phyloP scores from a whole-genome alignment of 805 yeast genomes.

The Kodamaea hsintzibuensis region DNA sequence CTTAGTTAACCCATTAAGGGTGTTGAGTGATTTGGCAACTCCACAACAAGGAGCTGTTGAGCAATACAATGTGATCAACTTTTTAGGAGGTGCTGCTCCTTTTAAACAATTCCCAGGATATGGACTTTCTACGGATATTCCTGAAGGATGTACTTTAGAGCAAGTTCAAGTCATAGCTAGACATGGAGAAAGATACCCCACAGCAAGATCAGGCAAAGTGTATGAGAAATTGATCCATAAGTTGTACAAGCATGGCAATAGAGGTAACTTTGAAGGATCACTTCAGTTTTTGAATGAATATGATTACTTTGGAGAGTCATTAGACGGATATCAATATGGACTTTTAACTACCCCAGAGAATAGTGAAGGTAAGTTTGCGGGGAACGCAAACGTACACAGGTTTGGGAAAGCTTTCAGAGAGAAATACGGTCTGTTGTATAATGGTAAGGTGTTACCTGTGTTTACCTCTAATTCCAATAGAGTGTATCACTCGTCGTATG shows the following conservation, averaged over 20 bases:
- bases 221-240: constrained; percentile 28
- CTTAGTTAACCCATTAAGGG: constrained; percentile 24
- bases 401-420: constrained; percentile 52
- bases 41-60: constrained; percentile 43
- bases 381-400: constrained; percentile 47
- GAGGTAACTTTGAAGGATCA: constrained; percentile 45
- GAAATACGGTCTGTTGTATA: constrained; percentile 50
- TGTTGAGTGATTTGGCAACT: constrained; percentile 31
- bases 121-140: constrained; percentile 51
- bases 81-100: constrained; percentile 59
- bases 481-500: constrained; percentile 52
- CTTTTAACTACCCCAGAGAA: constrained; percentile 52
- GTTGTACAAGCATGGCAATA: constrained; percentile 14
- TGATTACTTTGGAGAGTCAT: constrained; percentile 41
- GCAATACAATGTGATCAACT: constrained; percentile 50
- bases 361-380: constrained; percentile 48
- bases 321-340: constrained; percentile 35
- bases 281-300: constrained; percentile 54
- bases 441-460: constrained; percentile 43
- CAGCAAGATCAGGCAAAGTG: constrained; percentile 26
- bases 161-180: constrained; percentile 74
- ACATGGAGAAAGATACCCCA: constrained; percentile 84
- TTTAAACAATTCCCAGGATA: constrained; percentile 51
- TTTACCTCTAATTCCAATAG: constrained; percentile 59
- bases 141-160: constrained; percentile 54